Evolutionary conservation across 495 filamentous ascomycete species (phyloP).

Genomic region (Penicillium riverlandense): DNA sequence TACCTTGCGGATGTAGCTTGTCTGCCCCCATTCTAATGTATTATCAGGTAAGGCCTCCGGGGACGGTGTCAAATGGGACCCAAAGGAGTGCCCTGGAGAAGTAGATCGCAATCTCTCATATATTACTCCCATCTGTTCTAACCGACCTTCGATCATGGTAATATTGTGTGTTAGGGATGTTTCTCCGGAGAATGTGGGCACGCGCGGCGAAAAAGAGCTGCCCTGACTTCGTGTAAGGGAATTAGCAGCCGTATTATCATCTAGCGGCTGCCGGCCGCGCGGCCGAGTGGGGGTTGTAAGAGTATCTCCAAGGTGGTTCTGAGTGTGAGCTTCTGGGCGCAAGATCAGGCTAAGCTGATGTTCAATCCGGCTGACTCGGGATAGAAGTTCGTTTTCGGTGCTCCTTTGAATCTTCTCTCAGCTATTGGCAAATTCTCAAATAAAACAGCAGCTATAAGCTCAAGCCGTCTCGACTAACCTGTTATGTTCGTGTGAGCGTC

Average conservation of each 20-base stretch:
- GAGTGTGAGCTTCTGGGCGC: neutral
- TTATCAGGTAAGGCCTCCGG: neutral
- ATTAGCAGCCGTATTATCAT: too few species aligned
- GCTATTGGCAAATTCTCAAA: too few species aligned
- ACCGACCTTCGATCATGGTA: slow-evolving; percentile 14
- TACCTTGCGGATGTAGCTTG: neutral
- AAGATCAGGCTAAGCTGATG: slow-evolving; percentile 1
- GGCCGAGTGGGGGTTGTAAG: too few species aligned
- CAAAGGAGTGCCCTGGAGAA: slow-evolving; percentile 1
- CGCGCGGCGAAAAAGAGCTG: neutral
- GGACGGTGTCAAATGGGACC: slow-evolving; percentile 8
- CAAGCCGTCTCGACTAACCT: neutral
- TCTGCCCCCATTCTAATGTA: neutral
- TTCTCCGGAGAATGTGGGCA: slow-evolving; percentile 17
- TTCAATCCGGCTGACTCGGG: slow-evolving; percentile 7
- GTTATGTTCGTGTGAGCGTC: neutral
- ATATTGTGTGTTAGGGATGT: slow-evolving; percentile 18
- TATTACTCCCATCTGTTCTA: slow-evolving; percentile 13
- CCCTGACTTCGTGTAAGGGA: neutral
- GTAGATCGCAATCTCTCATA: slow-evolving; percentile 4
- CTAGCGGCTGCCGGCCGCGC: too few species aligned
- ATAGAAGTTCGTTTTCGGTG: neutral
- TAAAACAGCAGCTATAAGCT: too few species aligned
- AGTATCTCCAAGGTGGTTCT: neutral
- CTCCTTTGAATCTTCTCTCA: neutral